phyloP scores from a whole-genome alignment of 495 filamentous ascomycete species.

The Entonaema liquescens region DNA sequence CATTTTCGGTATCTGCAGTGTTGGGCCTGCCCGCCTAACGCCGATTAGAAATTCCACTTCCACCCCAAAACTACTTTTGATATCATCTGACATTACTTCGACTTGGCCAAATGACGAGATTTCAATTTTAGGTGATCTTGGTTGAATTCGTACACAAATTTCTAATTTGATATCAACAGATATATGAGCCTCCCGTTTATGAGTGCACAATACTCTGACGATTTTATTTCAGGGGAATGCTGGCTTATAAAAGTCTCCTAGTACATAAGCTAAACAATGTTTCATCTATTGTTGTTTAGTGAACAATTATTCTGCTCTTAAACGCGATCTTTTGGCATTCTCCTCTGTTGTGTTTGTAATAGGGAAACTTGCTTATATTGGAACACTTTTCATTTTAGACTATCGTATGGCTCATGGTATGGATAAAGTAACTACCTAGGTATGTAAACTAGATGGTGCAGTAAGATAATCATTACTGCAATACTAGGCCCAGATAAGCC shows the following conservation, averaged over 20 bases:
- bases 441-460: too few species aligned
- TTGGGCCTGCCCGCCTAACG: not conserved
- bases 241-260: not conserved
- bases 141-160: not conserved
- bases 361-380: too few species aligned
- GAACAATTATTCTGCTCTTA: too few species aligned
- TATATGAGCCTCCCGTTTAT: not conserved
- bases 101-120: not conserved
- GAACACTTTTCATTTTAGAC: too few species aligned
- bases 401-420: too few species aligned
- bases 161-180: too few species aligned
- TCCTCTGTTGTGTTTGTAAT: too few species aligned
- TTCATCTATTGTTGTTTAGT: too few species aligned
- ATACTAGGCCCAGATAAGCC: too few species aligned
- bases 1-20: not conserved
- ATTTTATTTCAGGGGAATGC: not conserved
- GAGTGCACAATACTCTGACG: not conserved
- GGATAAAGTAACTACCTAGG: too few species aligned
- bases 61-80: slow-evolving; percentile 22
- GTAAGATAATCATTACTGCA: too few species aligned
- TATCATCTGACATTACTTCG: not conserved
- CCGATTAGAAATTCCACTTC: slow-evolving; percentile 23
- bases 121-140: not conserved
- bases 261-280: not conserved
- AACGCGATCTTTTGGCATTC: too few species aligned